Conservation (phyloP, 2,329 filamentous ascomycete species). For the Fusarium liriodendri region DNA sequence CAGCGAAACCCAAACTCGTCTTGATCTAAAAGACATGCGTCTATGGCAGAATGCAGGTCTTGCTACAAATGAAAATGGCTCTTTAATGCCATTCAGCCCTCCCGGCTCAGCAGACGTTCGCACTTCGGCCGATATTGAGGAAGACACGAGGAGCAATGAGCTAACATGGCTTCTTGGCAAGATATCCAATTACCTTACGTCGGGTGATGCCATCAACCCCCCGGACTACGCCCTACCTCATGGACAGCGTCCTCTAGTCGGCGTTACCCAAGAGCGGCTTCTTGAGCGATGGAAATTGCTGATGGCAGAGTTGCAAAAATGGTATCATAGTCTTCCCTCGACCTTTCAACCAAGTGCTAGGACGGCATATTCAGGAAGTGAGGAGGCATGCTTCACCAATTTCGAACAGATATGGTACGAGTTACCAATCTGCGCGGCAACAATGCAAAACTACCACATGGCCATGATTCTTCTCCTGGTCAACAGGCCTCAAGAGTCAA, state of each 20-base stretch:
- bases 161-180: constrained; percentile 75
- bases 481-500: constrained; percentile 53
- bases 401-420: constrained; percentile 72
- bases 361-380: background rate
- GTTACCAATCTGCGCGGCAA: constrained; percentile 71
- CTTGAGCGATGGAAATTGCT: constrained; percentile 35
- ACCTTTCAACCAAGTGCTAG: constrained; percentile 32
- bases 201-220: constrained; percentile 60
- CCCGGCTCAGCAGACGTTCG: constrained; percentile 53
- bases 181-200: constrained; percentile 72
- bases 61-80: constrained; percentile 51
- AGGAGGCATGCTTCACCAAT: background rate
- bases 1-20: constrained; percentile 41
- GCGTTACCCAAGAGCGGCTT: constrained; percentile 36
- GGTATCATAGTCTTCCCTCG: constrained; percentile 25
- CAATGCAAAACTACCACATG: constrained; percentile 75
- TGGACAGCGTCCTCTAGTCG: constrained; percentile 26
- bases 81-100: constrained; percentile 47
- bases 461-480: constrained; percentile 70
- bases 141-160: constrained; percentile 73
- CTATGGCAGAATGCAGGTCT: constrained; percentile 75
- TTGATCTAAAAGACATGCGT: constrained; percentile 70
- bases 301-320: constrained; percentile 26
- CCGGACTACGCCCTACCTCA: constrained; percentile 42
- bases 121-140: constrained; percentile 64